Percentiles rank a stretch among this genome's conserved stretches.
Conservation (phyloP, 371 early-diverging fungal species). For the Mucor plumbeus region DNA sequence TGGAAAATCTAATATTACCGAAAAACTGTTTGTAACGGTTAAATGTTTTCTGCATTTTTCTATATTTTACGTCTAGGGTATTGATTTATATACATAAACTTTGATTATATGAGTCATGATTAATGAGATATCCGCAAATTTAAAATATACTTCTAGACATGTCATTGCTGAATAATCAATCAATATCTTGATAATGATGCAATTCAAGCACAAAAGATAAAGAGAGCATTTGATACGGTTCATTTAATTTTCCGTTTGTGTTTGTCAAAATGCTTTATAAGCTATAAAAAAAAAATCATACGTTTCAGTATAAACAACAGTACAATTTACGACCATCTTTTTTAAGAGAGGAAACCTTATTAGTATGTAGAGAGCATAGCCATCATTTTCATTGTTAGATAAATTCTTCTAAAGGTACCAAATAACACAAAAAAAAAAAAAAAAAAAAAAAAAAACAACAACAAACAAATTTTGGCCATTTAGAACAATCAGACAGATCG, state of each 20-base stretch:
- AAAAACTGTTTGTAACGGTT: constrained; percentile 1
- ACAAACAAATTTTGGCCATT: no score
- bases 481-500: background rate
- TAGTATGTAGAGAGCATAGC: no score
- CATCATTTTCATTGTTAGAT: no score
- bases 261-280: background rate
- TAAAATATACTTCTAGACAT: no score
- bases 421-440: background rate
- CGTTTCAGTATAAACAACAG: background rate
- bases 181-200: background rate
- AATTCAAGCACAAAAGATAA: background rate
- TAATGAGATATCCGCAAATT: no score
- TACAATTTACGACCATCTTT: background rate
- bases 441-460: no score
- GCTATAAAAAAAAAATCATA: background rate
- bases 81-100: no score
- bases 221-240: background rate
- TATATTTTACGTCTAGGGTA: background rate
- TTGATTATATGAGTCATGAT: no score
- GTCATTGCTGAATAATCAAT: background rate
- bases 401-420: no score
- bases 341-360: no score
- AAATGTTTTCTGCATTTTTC: constrained; percentile 8
- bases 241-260: background rate
- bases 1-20: constrained; percentile 20